Percentiles rank a stretch among this genome's conserved stretches.
Evolutionary conservation across 2,329 filamentous ascomycete species (phyloP).

Genomic region (Dactylella cylindrospora): DNA sequence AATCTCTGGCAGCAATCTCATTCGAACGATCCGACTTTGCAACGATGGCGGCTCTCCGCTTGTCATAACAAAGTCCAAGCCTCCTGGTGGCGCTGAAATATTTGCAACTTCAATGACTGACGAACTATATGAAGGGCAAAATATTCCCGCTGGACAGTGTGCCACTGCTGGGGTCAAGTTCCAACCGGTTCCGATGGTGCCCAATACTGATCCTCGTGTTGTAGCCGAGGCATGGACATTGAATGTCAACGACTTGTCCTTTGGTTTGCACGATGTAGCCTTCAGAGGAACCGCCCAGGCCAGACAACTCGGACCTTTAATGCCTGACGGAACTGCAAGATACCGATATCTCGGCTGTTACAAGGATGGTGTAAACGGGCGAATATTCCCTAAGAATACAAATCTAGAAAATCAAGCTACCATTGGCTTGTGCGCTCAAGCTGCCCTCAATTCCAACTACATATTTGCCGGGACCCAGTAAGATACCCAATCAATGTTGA

Average conservation of each 20-base stretch:
- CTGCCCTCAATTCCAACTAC: conserved; percentile 49
- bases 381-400: conserved; percentile 50
- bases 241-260: conserved; percentile 54
- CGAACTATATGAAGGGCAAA: conserved; percentile 52
- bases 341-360: conserved; percentile 54
- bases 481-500: not conserved
- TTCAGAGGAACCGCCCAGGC: conserved; percentile 51
- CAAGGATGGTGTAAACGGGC: conserved; percentile 51
- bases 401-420: conserved; percentile 50
- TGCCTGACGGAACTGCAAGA: conserved; percentile 47
- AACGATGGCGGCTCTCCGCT: conserved; percentile 52
- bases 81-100: conserved; percentile 50
- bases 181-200: conserved; percentile 45
- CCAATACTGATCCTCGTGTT: conserved; percentile 45
- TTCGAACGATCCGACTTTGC: conserved; percentile 51
- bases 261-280: conserved; percentile 52
- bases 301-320: conserved; percentile 52
- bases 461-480: conserved; percentile 51
- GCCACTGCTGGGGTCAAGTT: conserved; percentile 51
- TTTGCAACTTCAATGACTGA: conserved; percentile 50
- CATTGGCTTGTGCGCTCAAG: conserved; percentile 51
- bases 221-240: conserved; percentile 52
- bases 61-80: conserved; percentile 53
- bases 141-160: conserved; percentile 50
- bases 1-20: conserved; percentile 49